Conservation (phyloP, 2,329 filamentous ascomycete species). For the Colletotrichum somersetense region DNA sequence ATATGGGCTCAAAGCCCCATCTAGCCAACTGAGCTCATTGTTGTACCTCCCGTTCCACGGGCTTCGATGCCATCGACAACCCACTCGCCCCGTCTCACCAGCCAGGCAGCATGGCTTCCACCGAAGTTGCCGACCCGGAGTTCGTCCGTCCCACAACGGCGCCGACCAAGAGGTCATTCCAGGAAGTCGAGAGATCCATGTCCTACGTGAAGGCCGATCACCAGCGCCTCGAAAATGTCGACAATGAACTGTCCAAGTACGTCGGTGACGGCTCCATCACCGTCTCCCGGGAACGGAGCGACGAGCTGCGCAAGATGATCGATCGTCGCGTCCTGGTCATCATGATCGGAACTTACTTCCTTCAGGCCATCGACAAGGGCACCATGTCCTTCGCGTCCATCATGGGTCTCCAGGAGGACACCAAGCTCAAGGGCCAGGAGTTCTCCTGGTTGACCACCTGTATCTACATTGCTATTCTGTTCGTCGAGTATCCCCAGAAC, state of each 20-base stretch:
- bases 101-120: conserved; percentile 29
- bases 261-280: conserved; percentile 66
- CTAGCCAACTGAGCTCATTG: neutral
- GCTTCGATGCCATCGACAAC: neutral
- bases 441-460: conserved; percentile 80
- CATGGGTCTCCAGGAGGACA: conserved; percentile 69
- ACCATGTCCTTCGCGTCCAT: conserved; percentile 75
- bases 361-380: conserved; percentile 78
- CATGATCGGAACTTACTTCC: conserved; percentile 81
- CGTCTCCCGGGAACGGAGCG: conserved; percentile 71
- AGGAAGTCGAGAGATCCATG: conserved; percentile 47
- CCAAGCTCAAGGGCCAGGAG: conserved; percentile 55
- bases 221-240: conserved; percentile 57
- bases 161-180: conserved; percentile 45
- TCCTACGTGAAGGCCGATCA: conserved; percentile 39
- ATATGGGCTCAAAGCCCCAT: neutral
- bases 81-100: conserved; percentile 42
- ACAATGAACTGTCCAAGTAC: conserved; percentile 80
- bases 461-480: conserved; percentile 78
- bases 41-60: neutral
- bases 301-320: conserved; percentile 72
- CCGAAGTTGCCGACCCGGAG: conserved; percentile 47
- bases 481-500: conserved; percentile 81
- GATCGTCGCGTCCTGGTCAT: conserved; percentile 75
- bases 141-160: conserved; percentile 42